Base-by-base conservation (phyloP, 2,329 filamentous ascomycete species). In the Neofusicoccum laricinum region DNA sequence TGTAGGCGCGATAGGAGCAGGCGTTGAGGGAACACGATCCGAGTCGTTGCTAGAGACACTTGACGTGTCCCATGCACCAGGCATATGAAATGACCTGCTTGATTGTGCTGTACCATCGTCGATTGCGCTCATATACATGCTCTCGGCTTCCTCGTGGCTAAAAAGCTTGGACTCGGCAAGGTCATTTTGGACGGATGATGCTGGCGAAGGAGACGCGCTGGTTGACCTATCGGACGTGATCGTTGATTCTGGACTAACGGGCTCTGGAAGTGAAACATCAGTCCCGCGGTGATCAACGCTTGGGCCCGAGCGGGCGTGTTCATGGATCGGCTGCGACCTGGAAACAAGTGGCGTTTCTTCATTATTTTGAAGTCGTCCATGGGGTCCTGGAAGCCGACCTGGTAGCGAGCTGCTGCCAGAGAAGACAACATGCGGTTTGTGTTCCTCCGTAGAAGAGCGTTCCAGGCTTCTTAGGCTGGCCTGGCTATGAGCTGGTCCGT, bases 111-210 rank as follows among this genome's bases (percentile, higher is more conserved):
- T 73, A 10, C 72, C 73, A 41, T 78, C 76, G 65, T 83, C 86
- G 63, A 87, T 78, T 11, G 85, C 86, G 71, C 87, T 94, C 88
- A 93, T 89, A 70, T 95, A 96, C 88, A 96, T 91, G 74, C 92
- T 95, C 71, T 92, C 88, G 0, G 90, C 91, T 67, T 94, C 90
- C 66, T 92, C 90, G 65, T 92, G 90, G 40, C 86, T 92, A 71
- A 90, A 94, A 1, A 93, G 72, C 45, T 86, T 88, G 4, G 91
- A 94, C 67, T 78, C 69, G 12, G 76, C 64, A 30, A 78, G 64
- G 61, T 74, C 73, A 61, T 61, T 17, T 15, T 48, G 46, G 6
- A 65, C 63, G 21, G 51, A 51, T 15, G 61, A n/a, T 32, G 65
- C 46, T 50, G 65, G 46, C 34, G 49, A 62, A 14, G 25, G 38